Evolutionary conservation across 2,329 filamentous ascomycete genomes (phyloP).

Genomic region (Shiraia bambusicola): DNA sequence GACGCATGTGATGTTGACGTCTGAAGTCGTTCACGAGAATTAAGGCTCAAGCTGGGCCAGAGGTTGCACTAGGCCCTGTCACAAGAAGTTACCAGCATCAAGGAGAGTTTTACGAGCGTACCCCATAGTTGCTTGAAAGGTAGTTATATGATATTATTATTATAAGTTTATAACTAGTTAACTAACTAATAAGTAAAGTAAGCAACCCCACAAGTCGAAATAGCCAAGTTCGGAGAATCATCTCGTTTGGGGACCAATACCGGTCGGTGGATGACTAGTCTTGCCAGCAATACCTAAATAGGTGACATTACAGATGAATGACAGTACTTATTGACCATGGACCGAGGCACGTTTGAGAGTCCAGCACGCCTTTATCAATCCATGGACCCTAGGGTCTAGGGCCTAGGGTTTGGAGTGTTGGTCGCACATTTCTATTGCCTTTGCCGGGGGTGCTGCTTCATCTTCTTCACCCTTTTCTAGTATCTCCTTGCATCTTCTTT

Average conservation of each 20-base stretch:
- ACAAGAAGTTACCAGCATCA: too few species aligned
- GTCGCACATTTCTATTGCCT: background rate
- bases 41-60: too few species aligned
- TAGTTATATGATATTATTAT: too few species aligned
- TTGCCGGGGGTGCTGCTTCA: background rate
- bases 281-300: too few species aligned
- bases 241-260: background rate
- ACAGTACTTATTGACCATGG: slow-evolving; percentile 1
- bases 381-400: slow-evolving; percentile 1
- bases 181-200: too few species aligned
- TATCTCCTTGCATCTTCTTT: background rate
- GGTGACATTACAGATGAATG: slow-evolving; percentile 1
- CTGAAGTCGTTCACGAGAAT: too few species aligned
- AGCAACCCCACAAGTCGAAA: too few species aligned
- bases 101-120: too few species aligned
- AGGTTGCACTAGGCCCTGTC: too few species aligned
- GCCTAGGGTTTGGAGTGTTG: background rate
- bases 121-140: too few species aligned
- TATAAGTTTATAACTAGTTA: too few species aligned
- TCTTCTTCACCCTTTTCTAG: background rate
- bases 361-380: slow-evolving; percentile 6
- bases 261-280: background rate
- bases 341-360: slow-evolving; percentile 7
- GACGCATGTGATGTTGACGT: background rate
- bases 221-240: background rate